Evolutionary conservation across 345 rosid species (phyloP).

Genomic region (Lumnitzera racemosa): DNA sequence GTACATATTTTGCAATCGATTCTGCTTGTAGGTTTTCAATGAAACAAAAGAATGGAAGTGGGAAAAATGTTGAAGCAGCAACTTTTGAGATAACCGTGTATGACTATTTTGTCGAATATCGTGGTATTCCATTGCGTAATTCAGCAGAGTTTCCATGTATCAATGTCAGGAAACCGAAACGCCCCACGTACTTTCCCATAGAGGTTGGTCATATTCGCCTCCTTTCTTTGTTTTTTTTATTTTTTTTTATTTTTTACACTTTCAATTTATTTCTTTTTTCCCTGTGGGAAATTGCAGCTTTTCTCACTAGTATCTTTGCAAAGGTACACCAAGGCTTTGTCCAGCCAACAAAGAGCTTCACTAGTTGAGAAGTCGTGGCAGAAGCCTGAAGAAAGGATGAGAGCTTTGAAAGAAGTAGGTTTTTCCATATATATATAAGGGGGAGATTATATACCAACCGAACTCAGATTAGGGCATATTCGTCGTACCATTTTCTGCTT

Average conservation of each 20-base stretch:
- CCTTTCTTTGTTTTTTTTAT: constrained; percentile 6
- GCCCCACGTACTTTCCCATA: constrained; percentile 46
- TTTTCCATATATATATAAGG: no score
- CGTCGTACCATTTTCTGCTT: no score
- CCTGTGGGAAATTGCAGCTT: constrained; percentile 14
- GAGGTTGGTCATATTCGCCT: constrained; percentile 9
- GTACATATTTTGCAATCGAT: not conserved
- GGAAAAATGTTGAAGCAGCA: constrained; percentile 12
- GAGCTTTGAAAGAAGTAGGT: constrained; percentile 24
- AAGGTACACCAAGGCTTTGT: constrained; percentile 34
- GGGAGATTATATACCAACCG: no score
- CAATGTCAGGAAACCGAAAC: constrained; percentile 74
- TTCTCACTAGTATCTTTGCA: constrained; percentile 39
- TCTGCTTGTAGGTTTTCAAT: constrained; percentile 23
- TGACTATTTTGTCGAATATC: constrained; percentile 36
- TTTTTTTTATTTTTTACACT: constrained; percentile 5
- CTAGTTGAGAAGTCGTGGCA: constrained; percentile 43
- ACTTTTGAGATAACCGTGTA: constrained; percentile 29
- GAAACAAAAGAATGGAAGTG: constrained; percentile 11
- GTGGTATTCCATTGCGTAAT: constrained; percentile 19
- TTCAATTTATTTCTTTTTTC: not conserved
- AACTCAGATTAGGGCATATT: no score
- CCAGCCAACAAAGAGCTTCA: constrained; percentile 30
- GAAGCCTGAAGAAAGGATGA: constrained; percentile 44
- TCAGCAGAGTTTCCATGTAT: constrained; percentile 56